These are phyloP conservation scores for Polyporus tsugae DNA, from an alignment of 1,284 basidiomycete species.

Conservation along the genomic window DNA sequence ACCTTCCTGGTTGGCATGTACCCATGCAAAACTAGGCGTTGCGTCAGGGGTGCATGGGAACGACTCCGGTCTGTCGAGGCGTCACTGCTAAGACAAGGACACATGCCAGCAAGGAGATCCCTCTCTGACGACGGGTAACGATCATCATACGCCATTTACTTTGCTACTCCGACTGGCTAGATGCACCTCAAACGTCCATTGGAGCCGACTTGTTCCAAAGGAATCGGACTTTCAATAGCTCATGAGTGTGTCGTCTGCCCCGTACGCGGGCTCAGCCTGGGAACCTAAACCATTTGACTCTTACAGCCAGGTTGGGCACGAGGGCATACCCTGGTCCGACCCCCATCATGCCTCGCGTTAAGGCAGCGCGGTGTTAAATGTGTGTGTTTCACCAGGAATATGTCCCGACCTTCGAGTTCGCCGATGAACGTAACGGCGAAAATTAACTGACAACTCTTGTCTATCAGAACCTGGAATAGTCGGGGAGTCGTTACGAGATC, in stretches of 20 bases:
- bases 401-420: background rate
- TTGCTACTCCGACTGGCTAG: background rate
- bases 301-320: background rate
- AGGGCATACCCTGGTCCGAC: background rate
- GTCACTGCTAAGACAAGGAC: background rate
- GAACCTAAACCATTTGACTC: background rate
- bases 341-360: background rate
- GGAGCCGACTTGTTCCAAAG: background rate
- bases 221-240: background rate
- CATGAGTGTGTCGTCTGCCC: background rate
- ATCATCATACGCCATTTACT: slow-evolving; percentile 9
- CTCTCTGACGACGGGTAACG: slow-evolving; percentile 1
- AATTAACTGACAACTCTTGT: background rate
- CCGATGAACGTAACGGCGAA: background rate
- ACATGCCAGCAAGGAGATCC: slow-evolving; percentile 9
- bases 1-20: background rate
- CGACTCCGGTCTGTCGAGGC: slow-evolving; percentile 9
- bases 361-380: background rate
- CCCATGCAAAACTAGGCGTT: background rate
- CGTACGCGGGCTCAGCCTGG: background rate
- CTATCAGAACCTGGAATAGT: slow-evolving; percentile 12
- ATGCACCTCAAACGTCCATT: slow-evolving; percentile 2
- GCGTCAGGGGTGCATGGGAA: slow-evolving; percentile 13
- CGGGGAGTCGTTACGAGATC: background rate
- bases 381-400: background rate